Conservation (phyloP, 352 stramenopile species). For the Aphanomyces stellatus region DNA sequence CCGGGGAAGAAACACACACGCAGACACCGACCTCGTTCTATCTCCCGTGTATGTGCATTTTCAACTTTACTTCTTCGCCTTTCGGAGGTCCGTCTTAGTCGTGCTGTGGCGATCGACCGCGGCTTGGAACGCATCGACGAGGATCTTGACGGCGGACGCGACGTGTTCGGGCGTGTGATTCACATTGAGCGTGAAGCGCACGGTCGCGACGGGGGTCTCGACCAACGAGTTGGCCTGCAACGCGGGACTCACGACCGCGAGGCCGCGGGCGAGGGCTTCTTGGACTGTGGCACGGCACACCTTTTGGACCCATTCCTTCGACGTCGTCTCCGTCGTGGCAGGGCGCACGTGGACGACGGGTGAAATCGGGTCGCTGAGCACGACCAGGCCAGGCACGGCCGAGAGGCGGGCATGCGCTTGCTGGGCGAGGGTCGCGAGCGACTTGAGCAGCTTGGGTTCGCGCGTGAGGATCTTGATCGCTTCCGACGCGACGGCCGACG, state of each 20-base stretch:
- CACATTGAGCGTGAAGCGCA: constrained; percentile 66
- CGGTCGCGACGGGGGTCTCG: constrained; percentile 50
- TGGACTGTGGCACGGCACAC: constrained; percentile 61
- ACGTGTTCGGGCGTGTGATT: constrained; percentile 55
- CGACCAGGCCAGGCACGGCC: constrained; percentile 30
- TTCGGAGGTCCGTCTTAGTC: background rate
- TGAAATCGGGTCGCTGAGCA: constrained; percentile 56
- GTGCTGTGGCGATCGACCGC: constrained; percentile 16
- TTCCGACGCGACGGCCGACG: constrained; percentile 80
- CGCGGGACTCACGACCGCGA: constrained; percentile 62
- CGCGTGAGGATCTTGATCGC: constrained; percentile 78
- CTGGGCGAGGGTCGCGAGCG: constrained; percentile 54
- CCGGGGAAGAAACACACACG: no score
- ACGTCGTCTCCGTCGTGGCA: constrained; percentile 36
- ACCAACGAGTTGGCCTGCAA: constrained; percentile 58
- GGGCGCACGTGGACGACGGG: constrained; percentile 65
- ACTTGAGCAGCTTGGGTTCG: constrained; percentile 63
- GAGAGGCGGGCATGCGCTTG: constrained; percentile 49
- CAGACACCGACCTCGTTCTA: no score
- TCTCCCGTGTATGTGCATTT: no score
- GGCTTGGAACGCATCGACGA: constrained; percentile 46
- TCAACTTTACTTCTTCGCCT: no score
- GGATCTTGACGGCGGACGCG: constrained; percentile 40
- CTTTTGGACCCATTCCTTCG: constrained; percentile 34
- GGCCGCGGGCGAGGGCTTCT: constrained; percentile 45